Evolutionary conservation across 2,329 filamentous ascomycete genomes (phyloP).

Genomic region (Trichoderma sp.): DNA sequence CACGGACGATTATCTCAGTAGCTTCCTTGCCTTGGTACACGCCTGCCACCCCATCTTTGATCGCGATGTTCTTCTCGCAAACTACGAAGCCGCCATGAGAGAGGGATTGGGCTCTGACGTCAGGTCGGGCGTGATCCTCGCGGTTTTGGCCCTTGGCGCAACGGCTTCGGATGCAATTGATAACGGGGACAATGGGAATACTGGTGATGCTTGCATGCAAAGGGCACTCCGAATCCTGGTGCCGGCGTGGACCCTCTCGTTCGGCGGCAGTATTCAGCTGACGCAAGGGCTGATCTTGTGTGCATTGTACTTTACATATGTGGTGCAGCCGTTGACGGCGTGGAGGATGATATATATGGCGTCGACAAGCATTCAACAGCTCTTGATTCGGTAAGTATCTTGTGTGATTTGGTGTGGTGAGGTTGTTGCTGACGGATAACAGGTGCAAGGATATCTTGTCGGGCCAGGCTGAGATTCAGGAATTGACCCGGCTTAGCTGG

Average conservation of each 20-base stretch:
- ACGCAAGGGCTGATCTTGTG: conserved; percentile 22
- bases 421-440: background rate
- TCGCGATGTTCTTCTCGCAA: conserved; percentile 2
- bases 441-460: conserved; percentile 19
- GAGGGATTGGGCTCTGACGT: conserved; percentile 13
- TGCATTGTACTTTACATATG: conserved; percentile 23
- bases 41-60: conserved; percentile 22
- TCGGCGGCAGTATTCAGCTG: conserved; percentile 17
- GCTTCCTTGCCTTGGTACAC: conserved; percentile 18
- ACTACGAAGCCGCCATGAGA: conserved; percentile 20
- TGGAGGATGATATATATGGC: conserved; percentile 26
- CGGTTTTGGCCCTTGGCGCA: conserved; percentile 21
- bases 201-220: conserved; percentile 18
- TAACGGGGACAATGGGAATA: background rate
- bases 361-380: conserved; percentile 24
- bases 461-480: conserved; percentile 19
- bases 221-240: conserved; percentile 20
- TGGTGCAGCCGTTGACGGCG: conserved; percentile 22
- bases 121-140: conserved; percentile 19
- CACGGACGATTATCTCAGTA: conserved; percentile 16
- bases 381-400: conserved; percentile 19
- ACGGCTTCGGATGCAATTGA: conserved; percentile 18
- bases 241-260: conserved; percentile 21
- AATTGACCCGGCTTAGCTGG: conserved; percentile 27
- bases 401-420: background rate